Evolutionary conservation across 1,284 basidiomycete genomes (phyloP).

Genomic region (Vanrija sp.): DNA sequence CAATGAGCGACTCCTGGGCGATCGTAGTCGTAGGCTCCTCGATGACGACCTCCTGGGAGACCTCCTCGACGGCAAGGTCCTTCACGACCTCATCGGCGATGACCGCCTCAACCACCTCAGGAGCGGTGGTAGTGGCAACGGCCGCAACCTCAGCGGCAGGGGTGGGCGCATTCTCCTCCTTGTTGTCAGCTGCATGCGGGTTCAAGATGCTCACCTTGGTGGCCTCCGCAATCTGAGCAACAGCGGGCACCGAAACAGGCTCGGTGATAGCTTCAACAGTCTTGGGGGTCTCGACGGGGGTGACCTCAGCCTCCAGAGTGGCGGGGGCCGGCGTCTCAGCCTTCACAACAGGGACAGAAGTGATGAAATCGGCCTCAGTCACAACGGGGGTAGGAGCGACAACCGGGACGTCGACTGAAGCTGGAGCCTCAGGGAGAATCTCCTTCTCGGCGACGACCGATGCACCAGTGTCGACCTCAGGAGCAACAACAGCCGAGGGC

Average conservation of each 20-base stretch:
- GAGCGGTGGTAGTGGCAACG: background rate
- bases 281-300: background rate
- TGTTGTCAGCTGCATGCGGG: no score
- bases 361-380: background rate
- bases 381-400: background rate
- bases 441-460: background rate
- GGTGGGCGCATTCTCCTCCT: no score
- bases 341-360: background rate
- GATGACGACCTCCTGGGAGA: no score
- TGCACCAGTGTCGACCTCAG: no score
- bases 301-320: background rate
- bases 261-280: background rate
- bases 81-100: background rate
- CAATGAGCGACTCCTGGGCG: no score
- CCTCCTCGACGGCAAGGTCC: no score
- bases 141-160: background rate
- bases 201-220: background rate
- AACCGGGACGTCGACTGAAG: no score
- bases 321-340: background rate
- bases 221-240: background rate
- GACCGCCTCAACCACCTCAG: background rate
- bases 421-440: background rate
- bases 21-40: no score
- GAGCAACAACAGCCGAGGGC: background rate
- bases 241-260: background rate